Conservation (phyloP, 2,329 filamentous ascomycete species). For the Cordyceps farinosa region DNA sequence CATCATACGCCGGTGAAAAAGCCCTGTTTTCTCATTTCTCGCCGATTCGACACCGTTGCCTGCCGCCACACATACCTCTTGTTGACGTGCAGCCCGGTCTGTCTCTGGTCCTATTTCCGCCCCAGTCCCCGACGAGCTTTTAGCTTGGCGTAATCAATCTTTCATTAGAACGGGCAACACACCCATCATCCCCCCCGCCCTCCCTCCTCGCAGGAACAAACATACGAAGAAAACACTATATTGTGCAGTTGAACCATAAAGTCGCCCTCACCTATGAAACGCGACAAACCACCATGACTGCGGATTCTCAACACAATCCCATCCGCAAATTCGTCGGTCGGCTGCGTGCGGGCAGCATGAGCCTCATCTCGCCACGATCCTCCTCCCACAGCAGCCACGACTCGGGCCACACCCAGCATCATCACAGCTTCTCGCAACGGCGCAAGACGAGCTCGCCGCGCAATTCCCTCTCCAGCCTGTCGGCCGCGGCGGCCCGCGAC, state of each 20-base stretch:
- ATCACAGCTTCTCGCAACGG: neutral
- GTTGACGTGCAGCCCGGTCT: slow-evolving; percentile 2
- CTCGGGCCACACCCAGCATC: neutral
- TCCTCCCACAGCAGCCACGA: neutral
- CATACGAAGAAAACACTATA: neutral
- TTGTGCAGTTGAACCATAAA: neutral
- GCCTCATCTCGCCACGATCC: slow-evolving; percentile 12
- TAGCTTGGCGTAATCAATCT: slow-evolving; percentile 1
- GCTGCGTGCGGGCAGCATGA: slow-evolving; percentile 16
- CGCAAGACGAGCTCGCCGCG: slow-evolving; percentile 7
- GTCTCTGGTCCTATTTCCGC: slow-evolving; percentile 2
- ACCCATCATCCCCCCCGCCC: neutral
- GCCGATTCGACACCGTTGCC: neutral
- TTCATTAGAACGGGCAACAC: neutral
- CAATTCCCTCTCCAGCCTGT: slow-evolving; percentile 5
- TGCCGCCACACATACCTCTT: neutral
- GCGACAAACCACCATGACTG: neutral
- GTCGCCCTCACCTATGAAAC: neutral
- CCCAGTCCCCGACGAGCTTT: neutral
- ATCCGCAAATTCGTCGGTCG: slow-evolving; percentile 15
- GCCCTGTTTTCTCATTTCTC: neutral
- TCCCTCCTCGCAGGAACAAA: neutral
- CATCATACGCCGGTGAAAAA: neutral
- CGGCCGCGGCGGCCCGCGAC: slow-evolving; percentile 11
- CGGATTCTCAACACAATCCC: slow-evolving; percentile 2